Evolutionary conservation across 768 basidiomycete genomes (phyloP).

Genomic region (Crepidotus variabilis): DNA sequence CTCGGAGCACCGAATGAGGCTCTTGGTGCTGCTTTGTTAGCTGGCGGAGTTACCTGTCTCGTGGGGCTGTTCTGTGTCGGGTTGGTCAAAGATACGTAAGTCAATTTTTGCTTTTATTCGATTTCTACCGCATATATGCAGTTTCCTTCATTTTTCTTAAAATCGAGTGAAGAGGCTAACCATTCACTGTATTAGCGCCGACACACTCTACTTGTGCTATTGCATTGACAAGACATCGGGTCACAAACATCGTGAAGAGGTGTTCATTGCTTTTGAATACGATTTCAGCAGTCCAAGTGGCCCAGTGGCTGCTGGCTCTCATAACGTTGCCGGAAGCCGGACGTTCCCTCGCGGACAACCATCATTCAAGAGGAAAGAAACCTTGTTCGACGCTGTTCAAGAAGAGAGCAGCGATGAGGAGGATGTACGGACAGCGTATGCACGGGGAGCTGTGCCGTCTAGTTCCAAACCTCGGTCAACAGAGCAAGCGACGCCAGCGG

Average conservation of each 20-base stretch:
- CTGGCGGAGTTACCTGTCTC: slow-evolving; percentile 75
- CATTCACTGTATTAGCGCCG: slow-evolving; percentile 26
- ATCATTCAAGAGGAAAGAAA: neutral
- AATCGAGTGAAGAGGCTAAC: neutral
- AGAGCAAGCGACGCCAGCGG: neutral
- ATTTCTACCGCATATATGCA: neutral
- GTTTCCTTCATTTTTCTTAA: neutral
- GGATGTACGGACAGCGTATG: neutral
- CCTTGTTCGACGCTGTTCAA: slow-evolving; percentile 6
- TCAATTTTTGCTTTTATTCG: slow-evolving; percentile 4
- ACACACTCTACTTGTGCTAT: slow-evolving; percentile 45
- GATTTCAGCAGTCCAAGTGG: slow-evolving; percentile 13
- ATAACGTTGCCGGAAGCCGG: neutral
- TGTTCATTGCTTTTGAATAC: slow-evolving; percentile 38
- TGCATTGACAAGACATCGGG: slow-evolving; percentile 46
- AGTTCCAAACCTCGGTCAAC: neutral
- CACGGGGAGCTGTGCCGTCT: neutral
- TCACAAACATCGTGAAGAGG: slow-evolving; percentile 35
- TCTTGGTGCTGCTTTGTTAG: slow-evolving; percentile 69
- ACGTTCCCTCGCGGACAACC: neutral
- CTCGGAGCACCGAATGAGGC: slow-evolving; percentile 68
- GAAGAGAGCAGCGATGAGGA: neutral
- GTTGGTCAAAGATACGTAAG: slow-evolving; percentile 65
- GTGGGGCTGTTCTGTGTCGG: slow-evolving; percentile 84
- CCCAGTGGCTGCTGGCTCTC: neutral